Base-by-base conservation (phyloP, 129 eudicot genomes). In the Heracleum sosnowskyi region DNA sequence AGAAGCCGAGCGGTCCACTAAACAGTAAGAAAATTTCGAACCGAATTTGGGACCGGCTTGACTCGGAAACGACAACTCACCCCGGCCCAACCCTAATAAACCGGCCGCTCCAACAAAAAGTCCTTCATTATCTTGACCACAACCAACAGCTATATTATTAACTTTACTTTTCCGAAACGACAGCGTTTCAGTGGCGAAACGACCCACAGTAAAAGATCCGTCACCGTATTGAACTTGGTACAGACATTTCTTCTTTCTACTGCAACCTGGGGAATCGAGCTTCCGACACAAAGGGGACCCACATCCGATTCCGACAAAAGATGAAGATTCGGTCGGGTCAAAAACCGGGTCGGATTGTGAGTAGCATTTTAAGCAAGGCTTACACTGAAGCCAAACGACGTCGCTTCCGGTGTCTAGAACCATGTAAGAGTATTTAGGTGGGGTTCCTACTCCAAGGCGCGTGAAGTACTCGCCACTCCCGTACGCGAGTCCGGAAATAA, bases 391-490 rank as follows among this genome's bases (percentile, higher is more conserved):
- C 98, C 98, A 94, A 7, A 94, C 92, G 80, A 95, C 91, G 89
- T 95, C 98, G 82, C 97, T 91, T 17, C 98, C 98, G 2, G 97
- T 95, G 81, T 95, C 98, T 4, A 95, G 79, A 0, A 95, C 96
- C 97, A 95, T 88, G 91, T 91, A 92, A 28, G 84, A 82, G 74
- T 90, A 87, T 40, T 77, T 83, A 0, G 98, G 81, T 0, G 98
- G 98, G 4, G 92, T 87, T 16, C 98, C 98, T 0, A 95, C 51
- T 10, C 98, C 98, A 17, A 95, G 64, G 80, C 98, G 96, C 2
- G 98, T 95, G 92, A 95, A 95, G 83, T 95, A 95, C 92, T 95
- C 98, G 31, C 98, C 97, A 62, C 97, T 91, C 0, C 98, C 97
- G 68, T 91, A 93, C 0, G 92, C 83, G 9, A 95, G 92, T 0